Percentiles rank a stretch among this genome's conserved stretches.
Conservation (phyloP, 176 grass and related monocot genomes). For the Musa itinerans region DNA sequence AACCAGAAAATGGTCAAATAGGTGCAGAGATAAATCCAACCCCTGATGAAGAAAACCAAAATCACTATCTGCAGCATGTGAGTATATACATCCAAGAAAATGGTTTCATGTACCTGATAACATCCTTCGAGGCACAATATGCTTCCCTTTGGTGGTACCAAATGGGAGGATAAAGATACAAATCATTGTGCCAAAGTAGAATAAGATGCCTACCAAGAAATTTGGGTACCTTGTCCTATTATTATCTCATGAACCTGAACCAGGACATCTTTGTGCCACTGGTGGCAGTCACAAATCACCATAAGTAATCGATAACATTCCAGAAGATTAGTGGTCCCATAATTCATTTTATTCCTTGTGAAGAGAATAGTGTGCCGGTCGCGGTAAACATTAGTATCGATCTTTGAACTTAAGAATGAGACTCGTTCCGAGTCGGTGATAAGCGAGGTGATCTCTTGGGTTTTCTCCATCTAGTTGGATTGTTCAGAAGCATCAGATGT, state of each 20-base stretch:
- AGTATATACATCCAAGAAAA: background rate
- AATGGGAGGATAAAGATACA: background rate
- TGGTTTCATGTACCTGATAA: background rate
- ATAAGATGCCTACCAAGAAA: background rate
- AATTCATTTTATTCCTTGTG: background rate
- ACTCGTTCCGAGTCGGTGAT: no score
- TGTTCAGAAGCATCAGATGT: no score
- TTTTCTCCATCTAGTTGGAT: no score
- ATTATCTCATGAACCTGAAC: background rate
- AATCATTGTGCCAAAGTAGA: background rate
- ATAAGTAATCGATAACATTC: background rate
- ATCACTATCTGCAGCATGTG: background rate
- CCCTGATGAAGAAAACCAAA: background rate
- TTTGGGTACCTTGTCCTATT: background rate
- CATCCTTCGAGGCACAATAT: background rate
- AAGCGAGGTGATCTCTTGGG: no score
- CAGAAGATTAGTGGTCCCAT: slow-evolving; percentile 6
- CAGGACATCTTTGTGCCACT: background rate
- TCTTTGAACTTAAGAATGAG: no score
- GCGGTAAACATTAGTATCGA: no score
- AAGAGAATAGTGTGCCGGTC: background rate
- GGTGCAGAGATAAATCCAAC: background rate
- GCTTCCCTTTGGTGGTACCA: background rate
- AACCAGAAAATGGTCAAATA: background rate
- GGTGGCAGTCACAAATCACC: slow-evolving; percentile 1